Conservation (phyloP, 1,139 yeast species). For the Tardiomyces digboiensis region DNA sequence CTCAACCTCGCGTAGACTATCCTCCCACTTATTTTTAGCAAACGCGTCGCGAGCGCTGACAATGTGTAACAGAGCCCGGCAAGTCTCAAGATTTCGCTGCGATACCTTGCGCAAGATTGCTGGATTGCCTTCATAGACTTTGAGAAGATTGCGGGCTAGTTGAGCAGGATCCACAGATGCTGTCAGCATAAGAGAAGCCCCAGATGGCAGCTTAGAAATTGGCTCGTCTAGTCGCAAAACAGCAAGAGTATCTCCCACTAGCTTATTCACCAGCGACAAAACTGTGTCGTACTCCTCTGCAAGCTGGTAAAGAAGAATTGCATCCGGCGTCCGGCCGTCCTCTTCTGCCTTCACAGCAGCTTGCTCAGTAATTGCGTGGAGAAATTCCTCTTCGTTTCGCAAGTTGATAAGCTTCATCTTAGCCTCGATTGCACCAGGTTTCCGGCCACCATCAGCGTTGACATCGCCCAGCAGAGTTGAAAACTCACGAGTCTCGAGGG, state of each 20-base stretch:
- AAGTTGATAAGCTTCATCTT: slow-evolving; percentile 62
- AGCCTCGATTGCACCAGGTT: slow-evolving; percentile 79
- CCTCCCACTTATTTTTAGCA: slow-evolving; percentile 50
- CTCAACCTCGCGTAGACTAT: slow-evolving; percentile 45
- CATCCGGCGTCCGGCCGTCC: slow-evolving; percentile 84
- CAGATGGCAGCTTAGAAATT: slow-evolving; percentile 24
- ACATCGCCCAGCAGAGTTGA: slow-evolving; percentile 72
- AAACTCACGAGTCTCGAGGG: slow-evolving; percentile 81
- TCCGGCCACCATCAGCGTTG: slow-evolving; percentile 53
- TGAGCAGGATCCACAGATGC: slow-evolving; percentile 31
- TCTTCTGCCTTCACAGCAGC: slow-evolving; percentile 87
- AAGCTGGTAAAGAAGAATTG: slow-evolving; percentile 76
- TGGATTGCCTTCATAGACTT: slow-evolving; percentile 25
- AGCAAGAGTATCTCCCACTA: slow-evolving; percentile 71
- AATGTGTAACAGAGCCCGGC: slow-evolving; percentile 53
- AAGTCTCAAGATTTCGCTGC: slow-evolving; percentile 39
- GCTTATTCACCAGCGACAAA: slow-evolving; percentile 61
- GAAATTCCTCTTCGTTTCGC: slow-evolving; percentile 41
- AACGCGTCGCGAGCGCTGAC: slow-evolving; percentile 59
- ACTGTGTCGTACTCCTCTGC: slow-evolving; percentile 87
- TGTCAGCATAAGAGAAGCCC: slow-evolving; percentile 19
- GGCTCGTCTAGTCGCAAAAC: slow-evolving; percentile 66
- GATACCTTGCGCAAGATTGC: slow-evolving; percentile 23
- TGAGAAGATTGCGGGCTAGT: slow-evolving; percentile 31
- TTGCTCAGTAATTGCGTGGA: slow-evolving; percentile 66